Conservation (phyloP, 306 rosid genomes). For the Castanopsis chinensis region DNA sequence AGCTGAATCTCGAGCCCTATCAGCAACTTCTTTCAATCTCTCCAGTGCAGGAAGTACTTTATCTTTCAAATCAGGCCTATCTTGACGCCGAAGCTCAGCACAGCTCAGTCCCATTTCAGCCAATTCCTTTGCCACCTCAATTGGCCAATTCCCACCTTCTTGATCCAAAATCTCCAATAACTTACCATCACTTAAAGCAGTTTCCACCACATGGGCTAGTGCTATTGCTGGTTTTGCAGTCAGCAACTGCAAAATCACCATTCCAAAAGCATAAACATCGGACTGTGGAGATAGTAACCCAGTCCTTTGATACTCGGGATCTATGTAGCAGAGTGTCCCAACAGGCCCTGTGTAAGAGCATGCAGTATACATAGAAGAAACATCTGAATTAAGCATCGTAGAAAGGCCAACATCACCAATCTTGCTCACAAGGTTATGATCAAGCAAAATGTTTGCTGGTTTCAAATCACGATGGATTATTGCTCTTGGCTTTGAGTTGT, state of each 20-base stretch:
- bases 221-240: slow-evolving; percentile 86
- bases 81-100: slow-evolving; percentile 80
- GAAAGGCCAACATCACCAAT: slow-evolving; percentile 95
- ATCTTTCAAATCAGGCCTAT: slow-evolving; percentile 76
- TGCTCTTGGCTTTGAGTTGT: slow-evolving; percentile 80
- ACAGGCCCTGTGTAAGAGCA: slow-evolving; percentile 65
- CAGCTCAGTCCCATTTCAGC: slow-evolving; percentile 79
- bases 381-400: slow-evolving; percentile 58
- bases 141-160: slow-evolving; percentile 85
- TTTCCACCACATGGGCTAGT: slow-evolving; percentile 74
- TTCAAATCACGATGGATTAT: slow-evolving; percentile 94
- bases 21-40: slow-evolving; percentile 63
- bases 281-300: slow-evolving; percentile 74
- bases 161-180: slow-evolving; percentile 62
- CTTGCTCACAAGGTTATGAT: slow-evolving; percentile 77
- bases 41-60: slow-evolving; percentile 69
- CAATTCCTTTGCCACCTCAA: slow-evolving; percentile 64
- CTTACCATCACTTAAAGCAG: slow-evolving; percentile 45
- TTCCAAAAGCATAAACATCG: slow-evolving; percentile 93
- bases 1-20: slow-evolving; percentile 42
- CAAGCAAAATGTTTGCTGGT: slow-evolving; percentile 94
- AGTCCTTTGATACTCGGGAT: slow-evolving; percentile 92
- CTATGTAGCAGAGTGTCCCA: slow-evolving; percentile 88
- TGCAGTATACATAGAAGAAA: slow-evolving; percentile 37
- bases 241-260: slow-evolving; percentile 82